Evolutionary conservation across 75 land plant species (phyloP), one percentile per base, ranked within the genome.

Genomic region (Pinus albicaulis): DNA sequence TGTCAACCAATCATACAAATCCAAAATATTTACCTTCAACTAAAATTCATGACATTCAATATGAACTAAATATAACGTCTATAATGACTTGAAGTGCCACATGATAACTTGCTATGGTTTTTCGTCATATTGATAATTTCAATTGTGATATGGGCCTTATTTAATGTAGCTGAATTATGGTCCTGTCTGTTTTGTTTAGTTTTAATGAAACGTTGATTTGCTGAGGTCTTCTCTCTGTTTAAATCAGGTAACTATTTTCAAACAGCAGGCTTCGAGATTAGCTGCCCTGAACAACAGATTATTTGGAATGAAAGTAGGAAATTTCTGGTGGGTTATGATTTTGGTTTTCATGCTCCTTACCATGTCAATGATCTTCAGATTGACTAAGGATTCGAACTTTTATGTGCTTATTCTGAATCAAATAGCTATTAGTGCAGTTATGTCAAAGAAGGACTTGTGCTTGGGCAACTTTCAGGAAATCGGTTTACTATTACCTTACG

Each of bases 381-480:
- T 63, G 34, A 31, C 57, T 16, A 7, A 14, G 28, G 10, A 31
- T 52, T 25, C 22, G 64, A 53, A 73, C n/a, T 25, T 73, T 73
- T 11, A 56, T 73, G 26, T 73, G 25, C 56, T 55, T 36, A 23
- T 22, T 73, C 22, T 55, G 59, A 73, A 24, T 14, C 12, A 22
- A 7, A n/a, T 20, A 41, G 56, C 65, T 64, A 44, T 57, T 1
- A 75, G 72, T 84, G 52, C 87, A 97, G 99, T 74, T 89, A 94
- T 85, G 98, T 89, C 55, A 84, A 83, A 52, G 97, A 94, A 57
- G 92, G 83, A 12, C 90, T 97, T 75, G 82, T 86, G 76, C 95
- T 97, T 74, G 99, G 99, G 41, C 86, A 92, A 71, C 92, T 97
- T 63, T 75, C 81, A 14, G 99, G 99, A 38, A 97, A 97, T 74